Conservation (phyloP, 495 filamentous ascomycete genomes). For the Lophiostoma macrostomum region DNA sequence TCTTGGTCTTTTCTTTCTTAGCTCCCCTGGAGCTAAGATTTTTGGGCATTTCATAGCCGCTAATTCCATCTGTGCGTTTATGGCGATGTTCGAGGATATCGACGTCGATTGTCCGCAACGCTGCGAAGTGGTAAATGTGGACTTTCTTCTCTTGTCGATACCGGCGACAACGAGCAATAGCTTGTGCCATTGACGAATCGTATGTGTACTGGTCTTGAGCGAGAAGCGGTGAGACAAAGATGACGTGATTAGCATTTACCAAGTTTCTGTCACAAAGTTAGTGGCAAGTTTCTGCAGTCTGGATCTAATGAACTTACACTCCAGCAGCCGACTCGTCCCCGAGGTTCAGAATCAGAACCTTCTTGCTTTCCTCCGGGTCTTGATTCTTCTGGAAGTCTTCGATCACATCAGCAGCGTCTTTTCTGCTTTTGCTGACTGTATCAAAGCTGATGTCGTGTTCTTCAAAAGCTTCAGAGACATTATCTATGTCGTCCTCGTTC, state of each 20-base stretch:
- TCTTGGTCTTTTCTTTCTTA: conserved; percentile 27
- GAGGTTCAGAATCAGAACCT: conserved; percentile 66
- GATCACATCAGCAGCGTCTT: conserved; percentile 39
- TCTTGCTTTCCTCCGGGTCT: conserved; percentile 34
- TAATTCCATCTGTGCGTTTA: conserved; percentile 15
- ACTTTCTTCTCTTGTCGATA: conserved; percentile 67
- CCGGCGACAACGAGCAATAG: conserved; percentile 65
- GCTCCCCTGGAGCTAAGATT: background rate
- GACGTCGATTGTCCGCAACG: conserved; percentile 65
- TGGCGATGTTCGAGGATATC: conserved; percentile 55
- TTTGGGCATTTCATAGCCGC: background rate
- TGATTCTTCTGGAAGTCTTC: conserved; percentile 45
- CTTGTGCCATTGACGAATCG: conserved; percentile 62
- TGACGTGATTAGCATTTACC: conserved; percentile 70
- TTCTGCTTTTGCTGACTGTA: conserved; percentile 33
- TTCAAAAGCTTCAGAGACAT: conserved; percentile 36
- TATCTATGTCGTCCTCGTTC: conserved; percentile 30
- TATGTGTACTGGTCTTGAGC: conserved; percentile 56
- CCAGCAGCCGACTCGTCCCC: conserved; percentile 65
- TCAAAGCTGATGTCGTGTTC: conserved; percentile 42
- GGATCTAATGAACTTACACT: conserved; percentile 49
- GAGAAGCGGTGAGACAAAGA: conserved; percentile 66
- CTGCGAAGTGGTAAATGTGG: conserved; percentile 66
- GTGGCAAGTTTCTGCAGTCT: background rate
- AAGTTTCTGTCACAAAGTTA: conserved; percentile 55